phyloP scores from a whole-genome alignment of 1,284 basidiomycete genomes.

The Cutaneotrichosporon mucoides region DNA sequence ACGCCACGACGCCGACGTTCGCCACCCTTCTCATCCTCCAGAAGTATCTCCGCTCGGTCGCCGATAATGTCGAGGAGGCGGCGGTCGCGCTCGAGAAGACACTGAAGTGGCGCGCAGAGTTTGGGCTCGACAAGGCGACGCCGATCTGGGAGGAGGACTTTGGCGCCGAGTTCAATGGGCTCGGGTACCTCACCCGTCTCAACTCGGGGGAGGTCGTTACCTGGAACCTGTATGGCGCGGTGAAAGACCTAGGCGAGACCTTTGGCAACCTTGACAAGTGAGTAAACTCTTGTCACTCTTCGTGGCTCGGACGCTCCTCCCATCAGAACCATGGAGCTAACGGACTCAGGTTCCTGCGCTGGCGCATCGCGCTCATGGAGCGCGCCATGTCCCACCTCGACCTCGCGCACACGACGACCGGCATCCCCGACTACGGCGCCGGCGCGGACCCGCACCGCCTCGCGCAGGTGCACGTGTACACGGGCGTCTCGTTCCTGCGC shows the following conservation, averaged over 20 bases:
- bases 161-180: constrained; percentile 19
- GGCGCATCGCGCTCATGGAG: constrained; percentile 28
- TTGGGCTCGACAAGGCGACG: constrained; percentile 16
- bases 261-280: constrained; percentile 29
- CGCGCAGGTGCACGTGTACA: constrained; percentile 29
- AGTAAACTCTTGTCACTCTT: not conserved
- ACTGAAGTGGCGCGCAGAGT: constrained; percentile 27
- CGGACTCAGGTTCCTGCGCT: constrained; percentile 24
- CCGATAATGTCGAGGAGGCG: constrained; percentile 17
- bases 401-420: constrained; percentile 16
- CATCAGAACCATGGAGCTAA: not conserved
- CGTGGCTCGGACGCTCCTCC: too few relatives aligned
- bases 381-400: constrained; percentile 20
- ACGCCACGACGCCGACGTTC: constrained; percentile 12
- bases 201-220: constrained; percentile 21
- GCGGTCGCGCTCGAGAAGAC: constrained; percentile 18
- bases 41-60: constrained; percentile 26
- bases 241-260: constrained; percentile 20
- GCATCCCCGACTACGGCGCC: constrained; percentile 21
- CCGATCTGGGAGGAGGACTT: not conserved
- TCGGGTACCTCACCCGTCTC: constrained; percentile 27
- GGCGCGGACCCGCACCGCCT: constrained; percentile 25
- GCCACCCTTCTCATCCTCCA: constrained; percentile 25
- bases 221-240: constrained; percentile 31
- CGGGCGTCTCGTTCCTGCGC: constrained; percentile 27